Evolutionary conservation across 352 stramenopile species (phyloP).

Genomic region (Phytophthora brassicae): DNA sequence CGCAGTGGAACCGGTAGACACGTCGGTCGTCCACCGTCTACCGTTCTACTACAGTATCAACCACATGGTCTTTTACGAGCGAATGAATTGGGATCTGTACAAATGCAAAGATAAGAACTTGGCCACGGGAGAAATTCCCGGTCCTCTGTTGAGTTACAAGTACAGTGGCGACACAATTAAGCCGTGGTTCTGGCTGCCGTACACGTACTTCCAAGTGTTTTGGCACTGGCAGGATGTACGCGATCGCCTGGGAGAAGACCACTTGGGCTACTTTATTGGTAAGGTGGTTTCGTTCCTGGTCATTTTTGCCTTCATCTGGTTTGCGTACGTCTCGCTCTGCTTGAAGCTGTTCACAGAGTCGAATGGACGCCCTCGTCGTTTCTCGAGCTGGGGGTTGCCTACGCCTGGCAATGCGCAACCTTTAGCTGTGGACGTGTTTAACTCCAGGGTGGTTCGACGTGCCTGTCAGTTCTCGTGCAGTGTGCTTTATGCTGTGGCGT

Average conservation of each 20-base stretch:
- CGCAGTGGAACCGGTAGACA: conserved; percentile 23
- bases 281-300: conserved; percentile 61
- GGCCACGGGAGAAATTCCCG: conserved; percentile 55
- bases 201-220: conserved; percentile 82
- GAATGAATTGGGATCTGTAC: conserved; percentile 87
- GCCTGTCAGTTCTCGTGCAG: conserved; percentile 79
- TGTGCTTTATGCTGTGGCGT: conserved; percentile 65
- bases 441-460: conserved; percentile 68
- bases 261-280: conserved; percentile 59
- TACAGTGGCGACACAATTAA: conserved; percentile 76
- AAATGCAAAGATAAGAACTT: conserved; percentile 80
- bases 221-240: conserved; percentile 81
- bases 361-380: conserved; percentile 53
- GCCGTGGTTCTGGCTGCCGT: conserved; percentile 83
- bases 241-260: conserved; percentile 59
- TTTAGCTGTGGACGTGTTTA: conserved; percentile 69
- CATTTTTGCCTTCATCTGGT: conserved; percentile 66
- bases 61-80: conserved; percentile 89
- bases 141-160: conserved; percentile 76
- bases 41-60: conserved; percentile 89
- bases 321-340: conserved; percentile 66
- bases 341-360: conserved; percentile 69
- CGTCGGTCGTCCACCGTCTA: conserved; percentile 66
- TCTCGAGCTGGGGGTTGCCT: conserved; percentile 64
- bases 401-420: conserved; percentile 53